phyloP scores from a whole-genome alignment of 169 alveolate genomes.

The Plasmodium relictum region DNA sequence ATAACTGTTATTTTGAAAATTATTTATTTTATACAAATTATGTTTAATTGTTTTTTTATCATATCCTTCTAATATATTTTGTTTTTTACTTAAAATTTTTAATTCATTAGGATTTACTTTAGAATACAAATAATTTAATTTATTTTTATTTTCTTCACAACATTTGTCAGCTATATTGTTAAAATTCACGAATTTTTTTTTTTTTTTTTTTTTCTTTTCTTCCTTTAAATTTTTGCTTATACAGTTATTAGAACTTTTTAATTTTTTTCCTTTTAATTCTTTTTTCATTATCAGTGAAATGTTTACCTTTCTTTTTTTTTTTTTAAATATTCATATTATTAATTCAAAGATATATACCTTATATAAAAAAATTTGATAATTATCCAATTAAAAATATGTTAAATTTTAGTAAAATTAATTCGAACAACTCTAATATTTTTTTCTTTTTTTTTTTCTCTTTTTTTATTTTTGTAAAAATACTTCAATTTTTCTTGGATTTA shows the following conservation, averaged over 20 bases:
- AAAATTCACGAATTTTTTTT: not conserved
- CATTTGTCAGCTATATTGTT: not conserved
- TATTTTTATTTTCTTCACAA: slow-evolving; percentile 13
- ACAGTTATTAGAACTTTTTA: slow-evolving; percentile 27
- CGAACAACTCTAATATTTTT: no score
- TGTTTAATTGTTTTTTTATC: not conserved
- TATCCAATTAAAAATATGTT: no score
- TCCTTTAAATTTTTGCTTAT: slow-evolving; percentile 9
- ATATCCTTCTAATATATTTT: not conserved
- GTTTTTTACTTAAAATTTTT: not conserved
- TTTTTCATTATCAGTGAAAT: slow-evolving; percentile 36
- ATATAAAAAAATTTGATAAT: no score
- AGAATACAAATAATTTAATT: not conserved
- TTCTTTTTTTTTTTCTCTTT: no score
- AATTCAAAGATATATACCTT: no score
- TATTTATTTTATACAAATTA: not conserved
- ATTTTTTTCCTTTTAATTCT: slow-evolving; percentile 32
- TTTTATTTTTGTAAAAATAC: no score
- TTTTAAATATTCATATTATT: not conserved
- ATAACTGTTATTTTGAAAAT: slow-evolving; percentile 12
- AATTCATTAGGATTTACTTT: not conserved
- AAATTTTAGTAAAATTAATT: no score
- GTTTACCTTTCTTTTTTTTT: not conserved
- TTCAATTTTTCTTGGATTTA: no score
- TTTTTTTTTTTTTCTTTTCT: slow-evolving; percentile 30